phyloP scores from a whole-genome alignment of 495 filamentous ascomycete species.

The Chlorociboria aeruginascens region DNA sequence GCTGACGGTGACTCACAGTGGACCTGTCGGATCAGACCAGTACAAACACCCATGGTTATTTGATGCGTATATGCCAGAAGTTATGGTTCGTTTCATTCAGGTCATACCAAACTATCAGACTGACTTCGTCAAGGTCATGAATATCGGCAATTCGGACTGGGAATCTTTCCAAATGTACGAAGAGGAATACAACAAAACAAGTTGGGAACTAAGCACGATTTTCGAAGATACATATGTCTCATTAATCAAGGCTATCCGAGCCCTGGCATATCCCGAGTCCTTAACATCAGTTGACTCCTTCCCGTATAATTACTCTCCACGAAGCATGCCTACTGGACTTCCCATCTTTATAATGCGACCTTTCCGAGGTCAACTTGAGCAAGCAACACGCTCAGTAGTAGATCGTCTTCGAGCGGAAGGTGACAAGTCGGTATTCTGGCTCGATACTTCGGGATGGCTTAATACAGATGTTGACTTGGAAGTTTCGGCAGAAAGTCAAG shows the following conservation, averaged over 20 bases:
- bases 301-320: constrained; percentile 1
- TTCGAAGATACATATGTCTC: constrained; percentile 29
- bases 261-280: constrained; percentile 26
- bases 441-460: constrained; percentile 32
- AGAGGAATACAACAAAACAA: constrained; percentile 23
- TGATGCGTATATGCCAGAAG: constrained; percentile 24
- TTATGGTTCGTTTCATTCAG: constrained; percentile 16
- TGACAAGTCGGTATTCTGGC: constrained; percentile 27
- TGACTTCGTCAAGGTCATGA: constrained; percentile 16
- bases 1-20: constrained; percentile 13
- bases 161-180: constrained; percentile 18
- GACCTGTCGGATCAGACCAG: constrained; percentile 22
- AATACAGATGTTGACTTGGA: constrained; percentile 17
- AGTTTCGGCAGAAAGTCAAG: constrained; percentile 7
- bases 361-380: constrained; percentile 28
- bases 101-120: neutral
- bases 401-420: constrained; percentile 21
- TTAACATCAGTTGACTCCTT: constrained; percentile 20
- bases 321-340: constrained; percentile 14
- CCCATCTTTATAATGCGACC: constrained; percentile 31
- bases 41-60: constrained; percentile 27
- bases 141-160: constrained; percentile 23
- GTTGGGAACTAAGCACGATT: constrained; percentile 20
- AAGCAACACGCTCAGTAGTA: constrained; percentile 25
- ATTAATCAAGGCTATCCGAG: constrained; percentile 26